phyloP scores from a whole-genome alignment of 345 rosid genomes.

The Linum trigynum region DNA sequence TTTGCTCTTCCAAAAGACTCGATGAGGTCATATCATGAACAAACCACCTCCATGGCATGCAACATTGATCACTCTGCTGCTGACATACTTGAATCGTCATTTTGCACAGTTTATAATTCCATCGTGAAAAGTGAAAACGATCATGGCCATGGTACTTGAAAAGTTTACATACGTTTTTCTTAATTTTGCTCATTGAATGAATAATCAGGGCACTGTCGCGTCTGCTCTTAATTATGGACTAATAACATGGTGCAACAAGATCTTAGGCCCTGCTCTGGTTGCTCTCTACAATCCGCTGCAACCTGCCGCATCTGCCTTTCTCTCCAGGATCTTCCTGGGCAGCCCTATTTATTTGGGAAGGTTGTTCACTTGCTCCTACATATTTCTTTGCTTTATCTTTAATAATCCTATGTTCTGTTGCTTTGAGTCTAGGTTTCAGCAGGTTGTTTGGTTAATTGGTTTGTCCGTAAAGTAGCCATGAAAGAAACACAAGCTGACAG shows the following conservation, averaged over 20 bases:
- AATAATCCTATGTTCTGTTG: not conserved
- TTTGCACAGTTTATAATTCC: no score
- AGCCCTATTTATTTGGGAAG: slow-evolving; percentile 92
- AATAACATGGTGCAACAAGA: slow-evolving; percentile 96
- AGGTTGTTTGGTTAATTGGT: not conserved
- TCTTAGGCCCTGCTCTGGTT: slow-evolving; percentile 89
- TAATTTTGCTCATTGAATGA: not conserved
- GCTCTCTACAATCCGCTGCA: slow-evolving; percentile 96
- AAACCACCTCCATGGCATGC: no score
- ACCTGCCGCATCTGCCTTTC: slow-evolving; percentile 77
- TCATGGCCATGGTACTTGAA: not conserved
- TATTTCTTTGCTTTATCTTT: not conserved
- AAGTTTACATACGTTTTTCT: not conserved
- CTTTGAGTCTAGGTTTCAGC: not conserved
- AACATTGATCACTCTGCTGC: no score
- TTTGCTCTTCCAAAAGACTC: no score
- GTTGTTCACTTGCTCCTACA: slow-evolving; percentile 20
- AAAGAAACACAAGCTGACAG: not conserved
- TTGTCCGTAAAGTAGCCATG: no score
- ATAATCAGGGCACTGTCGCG: slow-evolving; percentile 59
- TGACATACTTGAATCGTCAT: no score
- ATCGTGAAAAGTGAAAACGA: not conserved
- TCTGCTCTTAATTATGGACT: slow-evolving; percentile 88
- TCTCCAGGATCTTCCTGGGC: slow-evolving; percentile 85
- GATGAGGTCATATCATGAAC: no score